Conservation (phyloP, 345 rosid genomes). For the Citrus cavaleriei region DNA sequence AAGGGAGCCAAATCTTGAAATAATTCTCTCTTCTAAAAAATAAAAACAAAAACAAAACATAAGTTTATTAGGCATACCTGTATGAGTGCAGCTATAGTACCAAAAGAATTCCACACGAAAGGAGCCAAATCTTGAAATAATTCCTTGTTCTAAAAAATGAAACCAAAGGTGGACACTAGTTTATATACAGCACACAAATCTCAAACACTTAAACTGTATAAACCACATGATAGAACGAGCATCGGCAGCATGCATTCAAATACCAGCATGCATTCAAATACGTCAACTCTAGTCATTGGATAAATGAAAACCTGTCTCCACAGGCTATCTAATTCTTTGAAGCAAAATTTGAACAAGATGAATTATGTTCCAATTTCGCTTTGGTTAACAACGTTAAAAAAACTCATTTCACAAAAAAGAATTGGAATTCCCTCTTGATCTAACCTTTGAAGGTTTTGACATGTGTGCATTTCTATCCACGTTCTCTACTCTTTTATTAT, state of each 20-base stretch:
- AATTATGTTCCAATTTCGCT: neutral
- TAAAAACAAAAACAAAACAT: constrained; percentile 26
- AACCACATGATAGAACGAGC: constrained; percentile 10
- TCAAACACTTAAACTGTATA: constrained; percentile 26
- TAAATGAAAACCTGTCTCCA: constrained; percentile 1
- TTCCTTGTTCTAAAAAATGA: constrained; percentile 39
- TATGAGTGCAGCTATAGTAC: constrained; percentile 45
- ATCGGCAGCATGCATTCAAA: constrained; percentile 3
- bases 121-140: constrained; percentile 48
- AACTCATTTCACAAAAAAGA: neutral
- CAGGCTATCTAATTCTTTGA: neutral
- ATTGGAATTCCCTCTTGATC: neutral
- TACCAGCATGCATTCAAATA: neutral
- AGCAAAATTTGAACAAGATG: neutral
- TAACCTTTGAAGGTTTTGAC: neutral
- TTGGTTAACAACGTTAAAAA: neutral
- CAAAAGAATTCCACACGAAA: constrained; percentile 50
- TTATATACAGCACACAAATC: constrained; percentile 24
- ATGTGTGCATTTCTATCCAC: neutral
- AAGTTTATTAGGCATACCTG: constrained; percentile 40
- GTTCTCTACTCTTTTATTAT: neutral
- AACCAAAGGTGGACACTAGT: constrained; percentile 33
- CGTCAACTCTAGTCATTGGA: neutral
- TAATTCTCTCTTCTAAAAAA: constrained; percentile 79
- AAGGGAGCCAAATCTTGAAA: constrained; percentile 97